Percentiles rank a stretch among this genome's conserved stretches.
phyloP scores from a whole-genome alignment of 2,329 filamentous ascomycete species.

The Chaetomiaceae sp. region DNA sequence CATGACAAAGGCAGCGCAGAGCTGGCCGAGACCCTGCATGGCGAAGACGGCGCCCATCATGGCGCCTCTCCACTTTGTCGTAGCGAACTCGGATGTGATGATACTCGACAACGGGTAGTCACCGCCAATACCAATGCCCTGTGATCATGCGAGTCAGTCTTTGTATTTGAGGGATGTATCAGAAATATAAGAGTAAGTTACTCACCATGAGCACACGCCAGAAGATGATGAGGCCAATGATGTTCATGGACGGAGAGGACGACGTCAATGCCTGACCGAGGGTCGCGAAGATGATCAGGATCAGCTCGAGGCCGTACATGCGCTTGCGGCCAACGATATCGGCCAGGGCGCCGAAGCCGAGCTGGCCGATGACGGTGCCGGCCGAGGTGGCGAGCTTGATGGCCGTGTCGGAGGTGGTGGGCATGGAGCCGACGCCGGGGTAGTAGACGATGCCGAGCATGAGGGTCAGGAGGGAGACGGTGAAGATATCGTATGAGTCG shows the following conservation, averaged over 20 bases:
- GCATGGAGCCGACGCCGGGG: constrained; percentile 54
- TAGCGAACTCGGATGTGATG: constrained; percentile 84
- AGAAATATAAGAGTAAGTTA: not conserved
- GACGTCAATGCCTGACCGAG: constrained; percentile 66
- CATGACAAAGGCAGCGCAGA: constrained; percentile 69
- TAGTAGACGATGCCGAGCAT: constrained; percentile 80
- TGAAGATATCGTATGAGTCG: constrained; percentile 67
- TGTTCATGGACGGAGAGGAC: constrained; percentile 56
- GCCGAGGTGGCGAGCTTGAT: constrained; percentile 83
- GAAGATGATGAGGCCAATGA: constrained; percentile 67
- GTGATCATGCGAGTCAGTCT: constrained; percentile 23
- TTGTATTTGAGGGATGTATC: not conserved
- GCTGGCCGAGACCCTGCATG: constrained; percentile 81
- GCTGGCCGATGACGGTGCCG: constrained; percentile 77
- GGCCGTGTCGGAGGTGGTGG: constrained; percentile 65
- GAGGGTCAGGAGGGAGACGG: constrained; percentile 64
- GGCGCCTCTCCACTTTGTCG: constrained; percentile 76
- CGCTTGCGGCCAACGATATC: constrained; percentile 66
- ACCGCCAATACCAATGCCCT: constrained; percentile 62
- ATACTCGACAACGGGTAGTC: constrained; percentile 80
- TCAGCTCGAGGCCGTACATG: constrained; percentile 69
- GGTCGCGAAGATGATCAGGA: constrained; percentile 75
- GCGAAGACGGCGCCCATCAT: constrained; percentile 87
- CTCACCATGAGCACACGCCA: constrained; percentile 69
- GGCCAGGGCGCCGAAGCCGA: constrained; percentile 73